Conservation (phyloP, 106 monocot genomes). For the Dendrobium nobile region DNA sequence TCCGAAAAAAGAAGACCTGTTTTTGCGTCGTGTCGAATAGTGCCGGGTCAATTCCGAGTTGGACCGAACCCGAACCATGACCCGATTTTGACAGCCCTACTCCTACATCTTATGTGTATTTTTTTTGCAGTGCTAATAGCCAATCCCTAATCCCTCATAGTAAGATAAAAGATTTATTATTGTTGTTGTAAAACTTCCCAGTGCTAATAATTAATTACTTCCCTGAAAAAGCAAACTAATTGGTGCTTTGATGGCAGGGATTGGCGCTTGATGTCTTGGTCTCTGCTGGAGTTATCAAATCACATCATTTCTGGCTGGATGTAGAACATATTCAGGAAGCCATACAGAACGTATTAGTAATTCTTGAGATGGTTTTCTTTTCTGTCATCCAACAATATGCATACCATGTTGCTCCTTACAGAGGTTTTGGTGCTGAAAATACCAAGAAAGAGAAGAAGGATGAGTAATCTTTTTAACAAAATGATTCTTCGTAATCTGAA, state of each 20-base stretch:
- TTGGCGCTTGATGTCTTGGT: conserved; percentile 57
- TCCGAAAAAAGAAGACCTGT: too few relatives aligned
- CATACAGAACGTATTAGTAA: conserved; percentile 76
- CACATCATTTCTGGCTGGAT: conserved; percentile 95
- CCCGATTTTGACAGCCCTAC: too few relatives aligned
- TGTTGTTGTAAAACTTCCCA: too few relatives aligned
- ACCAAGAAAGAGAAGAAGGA: conserved; percentile 60
- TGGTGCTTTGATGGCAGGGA: conserved; percentile 44
- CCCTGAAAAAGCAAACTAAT: too few relatives aligned
- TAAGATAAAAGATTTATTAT: too few relatives aligned
- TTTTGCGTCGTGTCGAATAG: too few relatives aligned
- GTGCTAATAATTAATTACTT: too few relatives aligned
- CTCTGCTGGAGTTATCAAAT: conserved; percentile 55
- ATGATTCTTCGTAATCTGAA: not conserved
- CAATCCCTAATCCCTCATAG: too few relatives aligned
- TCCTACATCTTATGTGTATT: too few relatives aligned
- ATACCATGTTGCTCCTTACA: conserved; percentile 72
- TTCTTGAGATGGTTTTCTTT: conserved; percentile 89
- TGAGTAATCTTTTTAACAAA: conserved; percentile 18
- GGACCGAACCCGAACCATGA: too few relatives aligned
- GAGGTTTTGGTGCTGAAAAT: conserved; percentile 36
- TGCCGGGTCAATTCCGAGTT: too few relatives aligned
- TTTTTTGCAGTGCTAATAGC: too few relatives aligned
- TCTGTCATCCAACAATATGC: conserved; percentile 90
- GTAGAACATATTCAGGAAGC: conserved; percentile 93